Base-by-base conservation (phyloP, 805 yeast species). In the Saccharomycopsis guyanensis region DNA sequence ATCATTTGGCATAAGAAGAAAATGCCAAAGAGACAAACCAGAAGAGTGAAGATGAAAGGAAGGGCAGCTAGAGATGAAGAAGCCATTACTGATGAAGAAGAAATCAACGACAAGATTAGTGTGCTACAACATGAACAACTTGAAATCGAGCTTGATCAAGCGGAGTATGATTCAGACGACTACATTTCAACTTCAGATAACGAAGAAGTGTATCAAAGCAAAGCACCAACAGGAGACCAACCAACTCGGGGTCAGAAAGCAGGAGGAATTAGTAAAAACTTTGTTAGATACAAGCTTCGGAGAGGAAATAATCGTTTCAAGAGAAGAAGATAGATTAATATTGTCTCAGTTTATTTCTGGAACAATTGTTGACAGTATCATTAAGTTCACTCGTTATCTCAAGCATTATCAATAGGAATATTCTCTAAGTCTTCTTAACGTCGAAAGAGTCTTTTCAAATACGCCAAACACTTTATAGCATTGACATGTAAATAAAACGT, bases 31-130 rank as follows among this genome's bases (percentile, higher is more conserved):
- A 20, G 53, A 22, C 53, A 50, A 36, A 50, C 53, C 10, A 39
- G 51, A 40, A 39, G 50, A 32, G 40, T 43, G 16, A 50, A 47
- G 35, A 42, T 50, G 39, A 47, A 41, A 23, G 45, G 51, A 4
- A 27, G 45, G 19, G 51, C 37, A 15, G 18, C 15, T 20, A 22
- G 18, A n/a, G 42, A 40, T 4, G 53, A 49, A 24, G 50, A 16
- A 7, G 32, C 12, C 10, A 22, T 43, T 18, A 27, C 31, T 10
- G 46, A 46, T n/a, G 40, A 35, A 4, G 45, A 40, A 3, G 51
- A 36, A 18, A 43, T 50, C 27, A 38, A 37, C 4, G 36, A 23
- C 6, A 31, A 43, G 23, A 40, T 50, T 6, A 16, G 23, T 18
- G 19, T 6, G 8, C 20, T 45, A 34, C 33, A 45, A 23, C 20